These are phyloP conservation scores for Barnettozyma botsteinii DNA, from an alignment of 805 yeast species.

Conservation along the genomic window DNA sequence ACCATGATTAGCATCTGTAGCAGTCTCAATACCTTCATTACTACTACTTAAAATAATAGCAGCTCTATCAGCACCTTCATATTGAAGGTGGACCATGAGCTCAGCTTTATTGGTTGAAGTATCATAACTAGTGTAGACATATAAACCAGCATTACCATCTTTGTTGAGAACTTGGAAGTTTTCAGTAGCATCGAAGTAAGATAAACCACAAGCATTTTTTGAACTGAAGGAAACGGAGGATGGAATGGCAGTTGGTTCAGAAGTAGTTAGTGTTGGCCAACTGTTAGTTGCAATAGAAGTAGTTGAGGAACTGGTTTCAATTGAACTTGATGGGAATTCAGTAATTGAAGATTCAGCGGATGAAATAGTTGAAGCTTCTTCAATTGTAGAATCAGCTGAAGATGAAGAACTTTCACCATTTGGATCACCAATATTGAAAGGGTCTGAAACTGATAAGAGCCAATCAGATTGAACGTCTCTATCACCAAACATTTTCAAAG, in stretches of 20 bases:
- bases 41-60: not conserved
- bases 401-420: not conserved
- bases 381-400: not conserved
- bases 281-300: not conserved
- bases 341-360: not conserved
- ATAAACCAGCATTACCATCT: not conserved
- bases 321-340: too few relatives aligned
- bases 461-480: conserved; percentile 8
- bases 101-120: not conserved
- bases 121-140: not conserved
- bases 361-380: not conserved
- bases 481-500: conserved; percentile 11
- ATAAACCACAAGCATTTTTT: not conserved
- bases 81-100: not conserved
- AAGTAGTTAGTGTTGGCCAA: not conserved
- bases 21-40: too few relatives aligned
- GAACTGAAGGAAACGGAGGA: not conserved
- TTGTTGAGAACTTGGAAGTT: not conserved
- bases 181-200: not conserved
- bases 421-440: not conserved
- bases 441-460: conserved; percentile 8
- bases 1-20: not conserved
- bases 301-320: not conserved
- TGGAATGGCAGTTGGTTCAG: not conserved
- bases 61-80: conserved; percentile 1